phyloP scores from a whole-genome alignment of 1,284 basidiomycete species.

The Garcileccinum viscosum region DNA sequence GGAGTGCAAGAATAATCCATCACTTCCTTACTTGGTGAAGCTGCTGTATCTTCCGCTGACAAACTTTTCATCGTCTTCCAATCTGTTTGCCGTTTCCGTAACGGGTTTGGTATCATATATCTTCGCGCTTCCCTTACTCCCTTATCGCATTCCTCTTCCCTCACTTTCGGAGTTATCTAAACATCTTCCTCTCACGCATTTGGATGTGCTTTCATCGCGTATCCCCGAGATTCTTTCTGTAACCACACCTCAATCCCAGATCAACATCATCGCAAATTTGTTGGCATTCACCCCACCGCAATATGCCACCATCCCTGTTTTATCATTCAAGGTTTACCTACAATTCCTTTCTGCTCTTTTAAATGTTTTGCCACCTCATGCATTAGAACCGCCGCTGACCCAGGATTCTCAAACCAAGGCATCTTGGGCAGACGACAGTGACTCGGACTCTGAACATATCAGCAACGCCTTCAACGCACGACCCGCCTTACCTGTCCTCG shows the following conservation, averaged over 20 bases:
- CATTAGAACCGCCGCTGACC: conserved; percentile 52
- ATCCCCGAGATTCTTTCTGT: conserved; percentile 31
- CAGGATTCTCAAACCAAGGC: conserved; percentile 29
- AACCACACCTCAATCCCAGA: conserved; percentile 41
- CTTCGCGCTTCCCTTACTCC: conserved; percentile 68
- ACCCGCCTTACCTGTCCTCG: conserved; percentile 49
- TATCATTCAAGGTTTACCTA: conserved; percentile 61
- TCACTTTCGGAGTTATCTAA: conserved; percentile 53
- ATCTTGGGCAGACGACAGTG: conserved; percentile 40
- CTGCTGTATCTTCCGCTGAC: conserved; percentile 35
- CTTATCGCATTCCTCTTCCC: conserved; percentile 67
- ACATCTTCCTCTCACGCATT: conserved; percentile 50
- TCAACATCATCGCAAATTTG: conserved; percentile 72
- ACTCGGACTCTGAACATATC: conserved; percentile 37
- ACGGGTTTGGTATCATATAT: conserved; percentile 53
- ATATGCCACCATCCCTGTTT: conserved; percentile 51
- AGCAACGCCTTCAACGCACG: conserved; percentile 45
- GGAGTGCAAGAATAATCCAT: conserved; percentile 36
- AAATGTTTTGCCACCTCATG: conserved; percentile 56
- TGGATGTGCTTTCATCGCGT: conserved; percentile 38
- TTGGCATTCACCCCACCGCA: conserved; percentile 64
- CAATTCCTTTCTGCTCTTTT: conserved; percentile 57
- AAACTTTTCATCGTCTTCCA: conserved; percentile 37
- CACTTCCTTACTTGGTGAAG: conserved; percentile 39
- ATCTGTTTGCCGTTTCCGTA: conserved; percentile 41